A percentile compares a stretch with the other conserved stretches of the same genome.
phyloP scores from a whole-genome alignment of 2,329 filamentous ascomycete species.

The Ophiobolus disseminans region DNA sequence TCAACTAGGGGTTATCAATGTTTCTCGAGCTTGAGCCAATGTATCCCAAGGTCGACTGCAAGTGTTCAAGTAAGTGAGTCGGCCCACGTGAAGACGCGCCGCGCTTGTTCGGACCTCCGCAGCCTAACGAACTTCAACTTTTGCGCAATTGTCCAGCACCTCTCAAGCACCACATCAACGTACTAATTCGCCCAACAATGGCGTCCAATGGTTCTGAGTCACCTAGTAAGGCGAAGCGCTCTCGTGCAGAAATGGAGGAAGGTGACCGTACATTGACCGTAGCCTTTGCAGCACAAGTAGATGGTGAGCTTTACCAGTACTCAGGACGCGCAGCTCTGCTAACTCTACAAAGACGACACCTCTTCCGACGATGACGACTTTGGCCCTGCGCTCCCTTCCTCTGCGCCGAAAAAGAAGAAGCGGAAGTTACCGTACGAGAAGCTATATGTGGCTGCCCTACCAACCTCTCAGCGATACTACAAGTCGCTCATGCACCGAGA shows the following conservation, averaged over 20 bases:
- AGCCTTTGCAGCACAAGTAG: slow-evolving; percentile 3
- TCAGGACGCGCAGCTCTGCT: slow-evolving; percentile 22
- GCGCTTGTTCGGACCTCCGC: background rate
- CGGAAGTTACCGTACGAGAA: slow-evolving; percentile 92
- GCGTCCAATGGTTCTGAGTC: slow-evolving; percentile 27
- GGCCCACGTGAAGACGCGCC: slow-evolving; percentile 2
- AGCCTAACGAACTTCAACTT: slow-evolving; percentile 1
- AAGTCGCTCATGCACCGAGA: slow-evolving; percentile 99
- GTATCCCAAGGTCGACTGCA: background rate
- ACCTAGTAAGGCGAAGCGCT: slow-evolving; percentile 33
- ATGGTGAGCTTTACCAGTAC: too few species aligned
- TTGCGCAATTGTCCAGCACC: background rate
- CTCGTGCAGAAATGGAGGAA: slow-evolving; percentile 34
- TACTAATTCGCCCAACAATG: slow-evolving; percentile 6
- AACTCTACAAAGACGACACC: slow-evolving; percentile 54
- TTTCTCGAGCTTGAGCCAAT: too few species aligned
- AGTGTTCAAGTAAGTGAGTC: background rate
- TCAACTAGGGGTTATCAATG: too few species aligned
- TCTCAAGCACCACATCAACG: slow-evolving; percentile 6
- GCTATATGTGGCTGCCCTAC: slow-evolving; percentile 89
- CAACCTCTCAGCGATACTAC: slow-evolving; percentile 79
- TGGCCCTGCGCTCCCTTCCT: slow-evolving; percentile 86
- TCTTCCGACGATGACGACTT: slow-evolving; percentile 83
- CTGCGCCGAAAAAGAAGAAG: slow-evolving; percentile 84
- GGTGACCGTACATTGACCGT: slow-evolving; percentile 20